phyloP scores from a whole-genome alignment of 768 basidiomycete genomes.

The Boletus fagicola region DNA sequence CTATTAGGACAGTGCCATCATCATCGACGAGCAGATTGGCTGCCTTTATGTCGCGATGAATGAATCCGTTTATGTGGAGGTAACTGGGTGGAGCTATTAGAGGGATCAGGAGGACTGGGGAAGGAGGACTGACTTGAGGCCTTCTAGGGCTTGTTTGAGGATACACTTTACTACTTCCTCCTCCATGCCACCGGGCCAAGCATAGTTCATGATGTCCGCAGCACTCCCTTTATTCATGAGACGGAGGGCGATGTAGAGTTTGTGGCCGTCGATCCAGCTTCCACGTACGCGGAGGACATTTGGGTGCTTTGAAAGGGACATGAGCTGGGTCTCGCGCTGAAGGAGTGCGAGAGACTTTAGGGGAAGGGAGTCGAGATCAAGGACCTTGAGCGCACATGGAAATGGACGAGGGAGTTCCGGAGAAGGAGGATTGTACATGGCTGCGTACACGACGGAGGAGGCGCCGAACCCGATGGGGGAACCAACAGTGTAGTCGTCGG shows the following conservation, averaged over 20 bases:
- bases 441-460: slow-evolving; percentile 86
- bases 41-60: slow-evolving; percentile 93
- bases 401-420: slow-evolving; percentile 37
- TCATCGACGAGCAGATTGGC: slow-evolving; percentile 92
- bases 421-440: slow-evolving; percentile 53
- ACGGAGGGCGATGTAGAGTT: slow-evolving; percentile 81
- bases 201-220: slow-evolving; percentile 80
- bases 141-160: slow-evolving; percentile 80
- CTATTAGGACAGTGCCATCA: slow-evolving; percentile 84
- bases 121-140: slow-evolving; percentile 66
- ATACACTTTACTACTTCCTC: slow-evolving; percentile 87
- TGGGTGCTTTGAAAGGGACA: slow-evolving; percentile 92
- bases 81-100: slow-evolving; percentile 48
- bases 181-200: slow-evolving; percentile 85
- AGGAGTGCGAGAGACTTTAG: slow-evolving; percentile 68
- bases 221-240: slow-evolving; percentile 89
- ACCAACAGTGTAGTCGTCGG: slow-evolving; percentile 72
- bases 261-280: slow-evolving; percentile 82
- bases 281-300: slow-evolving; percentile 90
- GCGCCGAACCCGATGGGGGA: slow-evolving; percentile 87
- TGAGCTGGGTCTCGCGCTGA: slow-evolving; percentile 83
- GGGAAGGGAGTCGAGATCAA: slow-evolving; percentile 80
- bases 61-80: slow-evolving; percentile 84
- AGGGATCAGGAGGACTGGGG: neutral
- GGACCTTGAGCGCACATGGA: slow-evolving; percentile 83